phyloP scores from a whole-genome alignment of 1,284 basidiomycete species.

The Filobasidium uniguttulatum region DNA sequence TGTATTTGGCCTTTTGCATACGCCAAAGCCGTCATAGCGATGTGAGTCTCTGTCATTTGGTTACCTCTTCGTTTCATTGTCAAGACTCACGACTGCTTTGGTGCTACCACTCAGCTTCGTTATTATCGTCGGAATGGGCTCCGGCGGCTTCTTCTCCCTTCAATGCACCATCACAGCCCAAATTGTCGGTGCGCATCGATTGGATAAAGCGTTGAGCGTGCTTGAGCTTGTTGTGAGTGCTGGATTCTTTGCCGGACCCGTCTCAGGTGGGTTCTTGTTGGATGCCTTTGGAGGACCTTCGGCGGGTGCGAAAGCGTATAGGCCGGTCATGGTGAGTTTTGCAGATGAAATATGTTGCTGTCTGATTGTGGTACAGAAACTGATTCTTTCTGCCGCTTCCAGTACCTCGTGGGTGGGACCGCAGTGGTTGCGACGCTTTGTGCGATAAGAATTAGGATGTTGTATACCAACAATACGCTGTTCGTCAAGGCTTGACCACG shows the following conservation, averaged over 20 bases:
- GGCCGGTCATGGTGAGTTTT: constrained; percentile 15
- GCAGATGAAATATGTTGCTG: too few relatives aligned
- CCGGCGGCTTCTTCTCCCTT: constrained; percentile 17
- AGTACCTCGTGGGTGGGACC: constrained; percentile 8
- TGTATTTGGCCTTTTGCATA: constrained; percentile 14
- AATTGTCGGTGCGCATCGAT: constrained; percentile 15
- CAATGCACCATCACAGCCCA: constrained; percentile 16
- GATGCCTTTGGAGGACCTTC: constrained; percentile 16
- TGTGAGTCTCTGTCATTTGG: constrained; percentile 1
- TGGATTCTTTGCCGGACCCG: constrained; percentile 17
- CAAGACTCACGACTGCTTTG: background rate
- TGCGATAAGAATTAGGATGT: too few relatives aligned
- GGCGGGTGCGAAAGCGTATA: constrained; percentile 14
- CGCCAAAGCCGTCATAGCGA: constrained; percentile 7
- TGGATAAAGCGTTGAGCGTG: constrained; percentile 11
- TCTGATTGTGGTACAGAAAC: background rate
- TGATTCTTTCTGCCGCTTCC: background rate
- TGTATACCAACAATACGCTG: too few relatives aligned
- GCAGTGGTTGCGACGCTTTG: too few relatives aligned
- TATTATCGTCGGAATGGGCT: constrained; percentile 13
- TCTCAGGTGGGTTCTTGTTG: constrained; percentile 15
- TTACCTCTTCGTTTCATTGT: background rate
- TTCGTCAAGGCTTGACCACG: too few relatives aligned
- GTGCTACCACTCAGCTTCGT: constrained; percentile 15
- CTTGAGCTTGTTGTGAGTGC: constrained; percentile 14